Conservation (phyloP, 495 filamentous ascomycete species). For the Penicillium turbatum region DNA sequence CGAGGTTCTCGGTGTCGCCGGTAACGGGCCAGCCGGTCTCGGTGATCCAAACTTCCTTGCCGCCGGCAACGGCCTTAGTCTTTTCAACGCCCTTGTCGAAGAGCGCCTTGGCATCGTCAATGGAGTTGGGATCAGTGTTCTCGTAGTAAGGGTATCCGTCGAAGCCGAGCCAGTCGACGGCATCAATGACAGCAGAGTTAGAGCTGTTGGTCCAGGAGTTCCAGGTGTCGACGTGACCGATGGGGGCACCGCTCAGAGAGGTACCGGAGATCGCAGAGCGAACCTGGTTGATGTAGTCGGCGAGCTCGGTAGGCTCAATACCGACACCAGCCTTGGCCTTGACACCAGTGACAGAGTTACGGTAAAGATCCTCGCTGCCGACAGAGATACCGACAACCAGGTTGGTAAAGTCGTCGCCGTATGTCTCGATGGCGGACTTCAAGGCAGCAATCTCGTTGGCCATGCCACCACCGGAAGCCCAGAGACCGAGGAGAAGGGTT, state of each 20-base stretch:
- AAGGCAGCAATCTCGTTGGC: constrained; percentile 67
- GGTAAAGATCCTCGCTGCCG: constrained; percentile 87
- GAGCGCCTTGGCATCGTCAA: constrained; percentile 54
- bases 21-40: constrained; percentile 85
- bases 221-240: constrained; percentile 95
- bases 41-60: constrained; percentile 80
- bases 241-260: constrained; percentile 45
- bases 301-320: constrained; percentile 53
- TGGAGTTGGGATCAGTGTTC: constrained; percentile 61
- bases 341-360: constrained; percentile 58
- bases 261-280: constrained; percentile 57
- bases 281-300: constrained; percentile 62
- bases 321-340: constrained; percentile 52
- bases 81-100: constrained; percentile 59
- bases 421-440: constrained; percentile 55
- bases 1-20: constrained; percentile 56
- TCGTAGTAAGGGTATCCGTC: constrained; percentile 76
- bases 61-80: constrained; percentile 54
- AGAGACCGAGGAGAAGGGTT: constrained; percentile 70
- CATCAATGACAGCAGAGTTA: constrained; percentile 66
- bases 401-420: constrained; percentile 56
- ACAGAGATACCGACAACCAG: constrained; percentile 83
- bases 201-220: constrained; percentile 72
- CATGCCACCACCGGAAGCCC: constrained; percentile 69
- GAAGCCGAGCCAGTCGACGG: constrained; percentile 72